Evolutionary conservation across 2,329 filamentous ascomycete genomes (phyloP), one percentile per base, ranked within the genome.

Genomic region (Pseudogymnoascus sp.): DNA sequence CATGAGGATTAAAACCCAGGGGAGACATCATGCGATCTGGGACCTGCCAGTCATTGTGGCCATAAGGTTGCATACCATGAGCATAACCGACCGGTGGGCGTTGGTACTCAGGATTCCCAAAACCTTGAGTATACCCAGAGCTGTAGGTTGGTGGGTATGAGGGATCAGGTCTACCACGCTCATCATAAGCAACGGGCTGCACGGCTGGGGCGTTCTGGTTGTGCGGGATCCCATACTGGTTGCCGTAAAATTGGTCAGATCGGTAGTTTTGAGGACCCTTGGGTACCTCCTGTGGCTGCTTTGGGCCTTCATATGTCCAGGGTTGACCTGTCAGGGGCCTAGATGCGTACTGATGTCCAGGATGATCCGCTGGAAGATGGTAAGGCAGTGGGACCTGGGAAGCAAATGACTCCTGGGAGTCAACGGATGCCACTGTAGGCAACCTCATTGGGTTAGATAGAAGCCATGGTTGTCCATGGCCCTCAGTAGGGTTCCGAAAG

Each of bases 351-450:
- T 8, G 15, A 30, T 41, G 20, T 11, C n/a, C 58, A 50, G 41
- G 58, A 28, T 30, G 18, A 9, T 33, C 35, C 4, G 38, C 47
- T 36, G 57, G 61, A 25, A 66, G 50, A 53, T 70, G 63, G 38
- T 65, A 70, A 9, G 65, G 57, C 11, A 66, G 39, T 11, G 68
- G 68, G 3, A 67, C 61, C 43, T 70, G 68, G 1, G 67, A 68
- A 12, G 60, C 50, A 25, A 70, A 53, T 8, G 66, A 68, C n/a
- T 68, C 66, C 41, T 64, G 59, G 8, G 67, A 68, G 36, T 36
- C 60, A 15, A 61, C 64, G 4, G 63, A 64, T 15, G 20, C 35
- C 12, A 37, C 9, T n/a, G 18, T n/a, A 6, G 57, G 37, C n/a
- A 38, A 12, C 14, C 33, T 58, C 35, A 28, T 9, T 58, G 9